phyloP scores from a whole-genome alignment of 495 filamentous ascomycete species.

The Xylaria venustula region DNA sequence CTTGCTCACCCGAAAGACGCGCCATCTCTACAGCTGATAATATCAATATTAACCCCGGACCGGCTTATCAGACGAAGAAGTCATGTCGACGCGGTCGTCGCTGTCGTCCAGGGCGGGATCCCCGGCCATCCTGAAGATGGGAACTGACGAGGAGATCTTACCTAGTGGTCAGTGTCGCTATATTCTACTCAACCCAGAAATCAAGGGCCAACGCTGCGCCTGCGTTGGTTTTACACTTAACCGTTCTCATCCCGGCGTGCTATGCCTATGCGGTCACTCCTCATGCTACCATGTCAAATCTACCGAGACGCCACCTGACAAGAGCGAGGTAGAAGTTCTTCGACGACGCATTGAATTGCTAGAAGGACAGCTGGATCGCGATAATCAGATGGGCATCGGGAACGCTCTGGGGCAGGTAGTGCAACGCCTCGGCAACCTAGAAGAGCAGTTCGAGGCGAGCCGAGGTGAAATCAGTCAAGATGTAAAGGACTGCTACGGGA shows the following conservation, averaged over 20 bases:
- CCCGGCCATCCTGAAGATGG: neutral
- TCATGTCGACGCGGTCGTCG: conserved; percentile 25
- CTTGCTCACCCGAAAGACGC: neutral
- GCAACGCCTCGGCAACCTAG: conserved; percentile 45
- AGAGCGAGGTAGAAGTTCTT: conserved; percentile 47
- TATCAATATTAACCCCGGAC: neutral
- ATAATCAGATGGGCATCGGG: conserved; percentile 41
- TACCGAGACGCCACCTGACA: conserved; percentile 35
- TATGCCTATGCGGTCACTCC: conserved; percentile 55
- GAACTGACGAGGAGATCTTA: conserved; percentile 39
- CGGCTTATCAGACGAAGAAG: neutral
- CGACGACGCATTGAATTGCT: conserved; percentile 45
- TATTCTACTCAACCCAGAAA: conserved; percentile 52
- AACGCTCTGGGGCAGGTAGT: conserved; percentile 32
- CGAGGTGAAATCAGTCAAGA: conserved; percentile 47
- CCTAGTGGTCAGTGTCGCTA: conserved; percentile 56
- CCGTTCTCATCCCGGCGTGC: conserved; percentile 46
- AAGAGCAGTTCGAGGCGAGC: conserved; percentile 52
- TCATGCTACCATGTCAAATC: conserved; percentile 53
- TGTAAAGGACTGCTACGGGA: conserved; percentile 49
- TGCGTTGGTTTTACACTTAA: conserved; percentile 56
- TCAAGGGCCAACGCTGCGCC: conserved; percentile 54
- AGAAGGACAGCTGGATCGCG: conserved; percentile 46
- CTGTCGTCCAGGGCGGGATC: conserved; percentile 19
- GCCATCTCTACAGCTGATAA: neutral